Percentiles rank a stretch among this genome's conserved stretches.
These are phyloP conservation scores for Rutstroemia sp. DNA, from an alignment of 2,329 filamentous ascomycete genomes.

Conservation along the genomic window DNA sequence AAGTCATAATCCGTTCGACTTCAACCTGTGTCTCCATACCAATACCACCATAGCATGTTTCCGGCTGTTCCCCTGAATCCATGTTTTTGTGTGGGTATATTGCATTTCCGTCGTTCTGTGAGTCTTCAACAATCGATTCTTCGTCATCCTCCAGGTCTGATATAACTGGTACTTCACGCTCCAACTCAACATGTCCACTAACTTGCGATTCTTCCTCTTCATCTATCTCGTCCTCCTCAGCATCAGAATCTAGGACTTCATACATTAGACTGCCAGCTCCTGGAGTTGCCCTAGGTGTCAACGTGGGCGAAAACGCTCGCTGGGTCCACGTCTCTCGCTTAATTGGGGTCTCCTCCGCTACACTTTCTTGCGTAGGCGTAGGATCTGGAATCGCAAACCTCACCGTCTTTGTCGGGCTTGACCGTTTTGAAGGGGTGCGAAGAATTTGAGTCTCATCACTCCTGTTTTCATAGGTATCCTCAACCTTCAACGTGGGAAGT, in stretches of 20 bases:
- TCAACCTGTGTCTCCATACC: conserved; percentile 22
- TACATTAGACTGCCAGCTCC: conserved; percentile 8
- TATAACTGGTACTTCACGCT: too few relatives aligned
- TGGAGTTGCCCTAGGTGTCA: background rate
- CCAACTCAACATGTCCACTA: background rate
- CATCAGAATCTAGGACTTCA: conserved; percentile 27
- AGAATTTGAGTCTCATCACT: conserved; percentile 16
- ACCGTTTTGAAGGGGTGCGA: conserved; percentile 18
- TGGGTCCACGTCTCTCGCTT: background rate
- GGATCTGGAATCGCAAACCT: conserved; percentile 19
- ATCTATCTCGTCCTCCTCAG: conserved; percentile 14
- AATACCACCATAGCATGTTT: conserved; percentile 27
- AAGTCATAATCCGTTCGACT: conserved; percentile 12
- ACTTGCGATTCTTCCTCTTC: conserved; percentile 1
- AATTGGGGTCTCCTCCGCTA: conserved; percentile 6
- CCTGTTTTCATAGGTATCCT: conserved; percentile 23
- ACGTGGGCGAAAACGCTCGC: background rate
- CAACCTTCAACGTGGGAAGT: conserved; percentile 20
- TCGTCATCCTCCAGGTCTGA: background rate
- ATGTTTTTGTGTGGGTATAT: background rate
- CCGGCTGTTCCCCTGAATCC: conserved; percentile 10
- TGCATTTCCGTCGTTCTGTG: background rate
- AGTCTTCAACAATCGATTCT: background rate
- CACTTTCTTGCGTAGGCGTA: background rate
- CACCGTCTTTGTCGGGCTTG: conserved; percentile 25